Evolutionary conservation across 441 rosid genomes (phyloP), one percentile per base, ranked within the genome.

Genomic region (Geranium incanum): DNA sequence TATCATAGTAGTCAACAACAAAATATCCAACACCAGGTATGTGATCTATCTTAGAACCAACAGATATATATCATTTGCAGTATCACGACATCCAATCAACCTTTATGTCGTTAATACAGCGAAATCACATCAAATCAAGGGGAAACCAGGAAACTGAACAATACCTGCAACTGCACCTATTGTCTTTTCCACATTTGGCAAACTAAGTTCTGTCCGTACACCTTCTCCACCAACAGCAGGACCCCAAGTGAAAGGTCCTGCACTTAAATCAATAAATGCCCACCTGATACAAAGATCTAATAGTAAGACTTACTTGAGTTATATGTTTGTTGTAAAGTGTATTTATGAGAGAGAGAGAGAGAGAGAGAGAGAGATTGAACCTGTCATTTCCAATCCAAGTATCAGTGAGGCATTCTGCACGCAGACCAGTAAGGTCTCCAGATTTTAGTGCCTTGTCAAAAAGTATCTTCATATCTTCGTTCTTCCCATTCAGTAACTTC

Each of bases 211-310:
- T 5, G 98, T 95, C 63, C 97, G 95, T 72, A 95, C 98, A 74
- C 99, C 99, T 85, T 95, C 97, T 76, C 99, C 99, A 77, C 99
- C 99, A 73, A 95, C 99, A 80, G 99, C 92, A 71, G 99, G 98
- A 71, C 99, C 99, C 99, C 97, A 95, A 13, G 98, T 83, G 81
- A 95, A 95, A 76, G 97, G 98, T 68, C 98, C 99, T 23, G 98
- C 98, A 59, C 86, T 80, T 80, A 95, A 85, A 82, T 95, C 98
- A 77, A 95, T 82, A 79, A 95, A 91, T 43, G 94, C 95, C 98
- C 97, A 95, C 91, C 98, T 95, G 84, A 74, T 39, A 81, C 75
- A 76, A 72, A 78, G 43, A 60, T 33, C 65, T 23, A 72, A 41
- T 59, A 33, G 64, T 71, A 64, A 39, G 41, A 69, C 50, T 68